phyloP scores from a whole-genome alignment of 2,329 filamentous ascomycete genomes.

The Pseudogymnoascus sp. region DNA sequence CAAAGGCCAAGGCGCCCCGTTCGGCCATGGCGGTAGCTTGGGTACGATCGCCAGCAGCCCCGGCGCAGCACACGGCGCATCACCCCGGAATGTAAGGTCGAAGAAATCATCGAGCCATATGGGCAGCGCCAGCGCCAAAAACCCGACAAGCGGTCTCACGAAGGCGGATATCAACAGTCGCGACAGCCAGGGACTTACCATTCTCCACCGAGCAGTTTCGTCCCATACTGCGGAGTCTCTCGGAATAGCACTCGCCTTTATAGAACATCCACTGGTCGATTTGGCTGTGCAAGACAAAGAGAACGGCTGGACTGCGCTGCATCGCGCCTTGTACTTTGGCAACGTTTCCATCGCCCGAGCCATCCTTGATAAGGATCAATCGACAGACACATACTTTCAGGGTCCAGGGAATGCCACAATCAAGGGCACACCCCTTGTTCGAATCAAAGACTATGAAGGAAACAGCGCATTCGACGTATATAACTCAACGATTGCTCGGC shows the following conservation, averaged over 20 bases:
- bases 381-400: conserved; percentile 49
- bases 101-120: conserved; percentile 47
- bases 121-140: conserved; percentile 37
- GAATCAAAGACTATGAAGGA: conserved; percentile 91
- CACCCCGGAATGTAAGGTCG: conserved; percentile 45
- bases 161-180: conserved; percentile 74
- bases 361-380: conserved; percentile 65
- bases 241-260: conserved; percentile 68
- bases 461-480: conserved; percentile 94
- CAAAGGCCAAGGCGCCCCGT: conserved; percentile 44
- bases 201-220: conserved; percentile 78
- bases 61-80: conserved; percentile 33
- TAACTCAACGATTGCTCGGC: conserved; percentile 73
- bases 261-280: conserved; percentile 77
- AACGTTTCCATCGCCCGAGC: conserved; percentile 80
- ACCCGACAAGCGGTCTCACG: conserved; percentile 37
- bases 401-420: conserved; percentile 50
- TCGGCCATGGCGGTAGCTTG: conserved; percentile 34
- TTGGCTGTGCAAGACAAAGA: conserved; percentile 81
- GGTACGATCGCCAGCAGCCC: conserved; percentile 31
- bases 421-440: conserved; percentile 66
- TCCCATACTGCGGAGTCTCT: conserved; percentile 63
- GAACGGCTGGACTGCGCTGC: conserved; percentile 92
- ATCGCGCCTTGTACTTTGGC: conserved; percentile 82
- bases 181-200: conserved; percentile 72